A percentile compares a stretch with the other conserved stretches of the same genome.
Evolutionary conservation across 768 basidiomycete species (phyloP).

Genomic region (Boletus patriciae): DNA sequence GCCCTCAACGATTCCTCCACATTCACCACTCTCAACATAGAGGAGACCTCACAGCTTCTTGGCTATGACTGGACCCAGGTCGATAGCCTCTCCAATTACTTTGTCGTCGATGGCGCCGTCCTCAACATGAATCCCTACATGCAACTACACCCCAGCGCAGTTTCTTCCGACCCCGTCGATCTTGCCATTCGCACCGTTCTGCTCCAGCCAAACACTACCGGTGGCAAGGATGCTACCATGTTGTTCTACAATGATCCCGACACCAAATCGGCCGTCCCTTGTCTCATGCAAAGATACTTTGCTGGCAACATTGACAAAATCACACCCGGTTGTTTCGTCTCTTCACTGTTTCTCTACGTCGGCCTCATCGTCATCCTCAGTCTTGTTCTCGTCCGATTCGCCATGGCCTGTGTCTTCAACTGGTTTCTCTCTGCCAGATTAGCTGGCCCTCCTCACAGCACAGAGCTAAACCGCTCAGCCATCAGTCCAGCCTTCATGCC

Average conservation of each 20-base stretch:
- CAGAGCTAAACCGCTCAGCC: constrained; percentile 74
- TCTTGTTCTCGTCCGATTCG: constrained; percentile 87
- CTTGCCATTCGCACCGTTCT: constrained; percentile 76
- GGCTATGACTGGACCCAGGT: constrained; percentile 95
- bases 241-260: constrained; percentile 73
- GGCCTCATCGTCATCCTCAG: constrained; percentile 89
- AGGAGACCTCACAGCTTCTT: constrained; percentile 64
- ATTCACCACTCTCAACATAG: constrained; percentile 58
- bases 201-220: constrained; percentile 41
- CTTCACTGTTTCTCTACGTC: constrained; percentile 83
- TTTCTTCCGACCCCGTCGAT: constrained; percentile 79
- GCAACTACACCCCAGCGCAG: constrained; percentile 60
- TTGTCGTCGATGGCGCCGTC: constrained; percentile 92
- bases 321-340: constrained; percentile 93
- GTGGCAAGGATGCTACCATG: constrained; percentile 88
- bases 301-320: constrained; percentile 97
- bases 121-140: constrained; percentile 92
- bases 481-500: constrained; percentile 97
- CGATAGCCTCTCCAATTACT: constrained; percentile 61
- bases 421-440: constrained; percentile 91
- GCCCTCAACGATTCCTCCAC: constrained; percentile 56
- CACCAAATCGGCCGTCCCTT: constrained; percentile 69
- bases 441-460: constrained; percentile 70
- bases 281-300: constrained; percentile 81
- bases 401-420: constrained; percentile 95